Evolutionary conservation across 2,329 filamentous ascomycete species (phyloP).

Genomic region (Aspergillus sp.): DNA sequence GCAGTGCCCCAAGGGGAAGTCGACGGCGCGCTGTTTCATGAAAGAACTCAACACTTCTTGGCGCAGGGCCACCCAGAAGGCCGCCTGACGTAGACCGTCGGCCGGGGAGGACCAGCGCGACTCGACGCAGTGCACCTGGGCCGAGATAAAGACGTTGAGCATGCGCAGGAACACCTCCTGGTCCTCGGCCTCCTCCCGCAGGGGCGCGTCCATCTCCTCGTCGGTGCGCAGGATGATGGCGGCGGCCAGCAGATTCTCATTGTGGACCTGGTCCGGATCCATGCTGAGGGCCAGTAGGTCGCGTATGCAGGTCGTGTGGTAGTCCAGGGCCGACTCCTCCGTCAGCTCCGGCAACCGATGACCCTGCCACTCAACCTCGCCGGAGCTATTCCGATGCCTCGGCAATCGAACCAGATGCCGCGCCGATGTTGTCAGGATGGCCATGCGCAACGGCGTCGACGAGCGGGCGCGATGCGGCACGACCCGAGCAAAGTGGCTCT

Average conservation of each 20-base stretch:
- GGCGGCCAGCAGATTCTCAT: constrained; percentile 39
- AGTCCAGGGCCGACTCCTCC: constrained; percentile 38
- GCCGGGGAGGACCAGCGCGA: neutral
- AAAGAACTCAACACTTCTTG: constrained; percentile 52
- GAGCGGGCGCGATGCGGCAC: constrained; percentile 42
- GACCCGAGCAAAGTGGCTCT: constrained; percentile 42
- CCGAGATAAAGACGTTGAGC: constrained; percentile 22
- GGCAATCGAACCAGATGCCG: constrained; percentile 37
- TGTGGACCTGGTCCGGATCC: constrained; percentile 36
- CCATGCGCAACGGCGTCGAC: constrained; percentile 41
- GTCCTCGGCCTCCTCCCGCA: constrained; percentile 18
- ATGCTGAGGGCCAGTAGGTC: constrained; percentile 41
- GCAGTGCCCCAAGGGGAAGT: constrained; percentile 40
- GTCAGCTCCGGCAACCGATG: constrained; percentile 29
- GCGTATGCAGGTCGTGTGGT: constrained; percentile 44
- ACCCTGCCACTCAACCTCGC: constrained; percentile 22
- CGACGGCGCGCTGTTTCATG: constrained; percentile 40
- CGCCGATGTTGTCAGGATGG: constrained; percentile 40
- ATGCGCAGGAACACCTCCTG: constrained; percentile 23
- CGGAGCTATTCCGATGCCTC: constrained; percentile 18
- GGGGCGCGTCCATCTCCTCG: constrained; percentile 41
- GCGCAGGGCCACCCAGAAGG: constrained; percentile 50
- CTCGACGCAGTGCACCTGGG: constrained; percentile 15
- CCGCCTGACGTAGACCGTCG: constrained; percentile 42
- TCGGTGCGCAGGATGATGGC: constrained; percentile 41